Percentiles rank a stretch among this genome's conserved stretches.
Evolutionary conservation across 495 filamentous ascomycete species (phyloP).

Genomic region (Aeminium ludgeri): DNA sequence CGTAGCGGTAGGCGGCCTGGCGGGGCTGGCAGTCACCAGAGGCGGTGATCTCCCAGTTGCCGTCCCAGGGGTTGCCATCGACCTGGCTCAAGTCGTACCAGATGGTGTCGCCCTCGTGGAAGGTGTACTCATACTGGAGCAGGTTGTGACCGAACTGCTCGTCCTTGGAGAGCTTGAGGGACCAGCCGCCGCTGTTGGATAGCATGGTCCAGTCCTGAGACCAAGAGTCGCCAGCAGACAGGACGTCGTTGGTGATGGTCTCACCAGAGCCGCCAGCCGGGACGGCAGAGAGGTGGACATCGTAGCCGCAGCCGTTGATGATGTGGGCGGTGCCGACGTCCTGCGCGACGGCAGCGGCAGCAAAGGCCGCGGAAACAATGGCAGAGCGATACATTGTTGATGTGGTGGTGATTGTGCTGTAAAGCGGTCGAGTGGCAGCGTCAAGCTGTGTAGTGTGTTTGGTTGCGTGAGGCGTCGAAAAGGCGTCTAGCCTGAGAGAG

Average conservation of each 20-base stretch:
- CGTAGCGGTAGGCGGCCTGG: constrained; percentile 18
- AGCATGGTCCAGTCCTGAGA: constrained; percentile 16
- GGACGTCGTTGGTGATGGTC: constrained; percentile 5
- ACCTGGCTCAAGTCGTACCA: constrained; percentile 20
- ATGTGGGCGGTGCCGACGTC: constrained; percentile 13
- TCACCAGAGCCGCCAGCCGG: constrained; percentile 10
- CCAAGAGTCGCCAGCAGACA: constrained; percentile 5
- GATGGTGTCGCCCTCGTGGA: constrained; percentile 17
- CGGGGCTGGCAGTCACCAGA: constrained; percentile 9
- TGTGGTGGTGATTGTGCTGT: neutral
- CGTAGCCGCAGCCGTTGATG: constrained; percentile 15
- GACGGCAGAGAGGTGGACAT: constrained; percentile 12
- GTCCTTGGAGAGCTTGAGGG: constrained; percentile 17
- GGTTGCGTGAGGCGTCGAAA: neutral
- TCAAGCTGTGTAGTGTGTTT: neutral
- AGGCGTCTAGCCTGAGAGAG: neutral
- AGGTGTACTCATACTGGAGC: constrained; percentile 20
- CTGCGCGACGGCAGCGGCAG: constrained; percentile 2
- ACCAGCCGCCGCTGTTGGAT: constrained; percentile 15
- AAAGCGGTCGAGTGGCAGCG: neutral
- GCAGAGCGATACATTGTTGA: constrained; percentile 2
- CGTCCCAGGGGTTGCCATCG: constrained; percentile 18
- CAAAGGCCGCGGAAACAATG: constrained; percentile 10
- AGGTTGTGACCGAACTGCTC: constrained; percentile 4
- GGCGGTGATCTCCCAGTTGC: constrained; percentile 16